Base-by-base conservation (phyloP, 805 yeast genomes). In the Saccharomycopsis sp. region DNA sequence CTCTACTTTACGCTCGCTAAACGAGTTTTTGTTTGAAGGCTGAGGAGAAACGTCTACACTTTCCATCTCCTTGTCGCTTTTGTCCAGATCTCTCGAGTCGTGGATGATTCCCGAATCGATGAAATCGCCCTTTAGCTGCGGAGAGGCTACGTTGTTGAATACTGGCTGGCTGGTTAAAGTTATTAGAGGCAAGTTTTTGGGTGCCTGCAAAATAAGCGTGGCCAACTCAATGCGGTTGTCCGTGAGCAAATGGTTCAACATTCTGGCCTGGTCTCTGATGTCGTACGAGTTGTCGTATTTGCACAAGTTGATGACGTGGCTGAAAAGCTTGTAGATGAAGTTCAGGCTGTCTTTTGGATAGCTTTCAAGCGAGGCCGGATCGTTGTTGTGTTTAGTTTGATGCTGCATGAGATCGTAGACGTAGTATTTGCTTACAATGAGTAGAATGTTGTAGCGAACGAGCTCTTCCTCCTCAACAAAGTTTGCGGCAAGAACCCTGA, bases 261-360 rank as follows among this genome's bases (percentile, higher is more conserved):
- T 77, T 63, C 99, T 77, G 0, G 97, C 90, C 59, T 92, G 77
- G 67, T 94, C 98, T 60, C 98, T 78, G 0, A 89, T 80, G 66
- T 89, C 97, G 64, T 82, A 82, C 2, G 81, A 79, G 4, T 78
- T 75, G 68, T 94, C 99, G 67, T 84, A 88, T 62, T 84, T 82
- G 12, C 88, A 80, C 52, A 89, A 72, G 20, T 83, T 81, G 48
- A 89, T 69, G 0, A 81, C 79, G 64, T 83, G 77, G 21, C 80
- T 76, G 68, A 85, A 90, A 75, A 89, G 72, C 60, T 79, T 76
- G 50, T 74, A 72, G 12, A 71, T 57, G 71, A 74, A 56, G 73
- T 72, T 57, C 21, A 8, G 15, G 70, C 70, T 12, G 73, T 67
- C 15, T 72, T 47, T 24, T 61, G 66, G 60, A 62, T 73, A 75